Base-by-base conservation (phyloP, 2,329 filamentous ascomycete genomes). In the Neofusicoccum laricinum region DNA sequence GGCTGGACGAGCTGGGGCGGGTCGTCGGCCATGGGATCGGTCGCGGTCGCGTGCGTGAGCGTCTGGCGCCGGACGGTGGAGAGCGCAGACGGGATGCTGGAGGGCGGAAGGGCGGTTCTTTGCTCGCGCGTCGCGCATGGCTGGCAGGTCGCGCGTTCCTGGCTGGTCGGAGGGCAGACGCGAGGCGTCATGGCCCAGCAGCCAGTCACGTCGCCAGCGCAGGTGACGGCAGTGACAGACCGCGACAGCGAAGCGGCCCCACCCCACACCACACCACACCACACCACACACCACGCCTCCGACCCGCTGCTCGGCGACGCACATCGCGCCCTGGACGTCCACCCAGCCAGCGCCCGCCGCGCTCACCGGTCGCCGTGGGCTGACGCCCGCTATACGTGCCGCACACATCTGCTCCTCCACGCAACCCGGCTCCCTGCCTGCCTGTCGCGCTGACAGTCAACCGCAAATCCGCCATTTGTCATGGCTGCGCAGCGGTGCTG, bases 1-100 rank as follows among this genome's bases (percentile, higher is more conserved):
- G 55, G 55, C 45, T 72, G 70, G 53, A 67, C 53, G 21, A 41
- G 55, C 45, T 72, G 70, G 53, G 67, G 49, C 65, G 69, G 66
- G 66, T 65, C 67, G 25, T 69, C 66, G 32, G 72, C 71, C 73
- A 76, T 76, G 36, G 66, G 66, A 62, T 55, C 61, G 64, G 51
- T 61, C 61, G 63, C 32, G 62, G 51, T 38, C 53, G 41, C 40
- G 41, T 46, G 55, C 41, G 1, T 21, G 19, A 2, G 50, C n/a
- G 2, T 17, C 36, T 3, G 34, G 17, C 15, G 36, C 34, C 3
- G 21, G 38, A 10, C 7, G 6, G 7, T 5, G 15, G 3, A 15
- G 17, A 8, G 38, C 10, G 38, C 14, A 8, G 53, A 4, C 12
- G 53, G 36, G 30, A 10, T 19, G 17, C 25, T 25, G 41, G 63